Evolutionary conservation across 768 basidiomycete species (phyloP).

Genomic region (Xanthoconium purpureum): DNA sequence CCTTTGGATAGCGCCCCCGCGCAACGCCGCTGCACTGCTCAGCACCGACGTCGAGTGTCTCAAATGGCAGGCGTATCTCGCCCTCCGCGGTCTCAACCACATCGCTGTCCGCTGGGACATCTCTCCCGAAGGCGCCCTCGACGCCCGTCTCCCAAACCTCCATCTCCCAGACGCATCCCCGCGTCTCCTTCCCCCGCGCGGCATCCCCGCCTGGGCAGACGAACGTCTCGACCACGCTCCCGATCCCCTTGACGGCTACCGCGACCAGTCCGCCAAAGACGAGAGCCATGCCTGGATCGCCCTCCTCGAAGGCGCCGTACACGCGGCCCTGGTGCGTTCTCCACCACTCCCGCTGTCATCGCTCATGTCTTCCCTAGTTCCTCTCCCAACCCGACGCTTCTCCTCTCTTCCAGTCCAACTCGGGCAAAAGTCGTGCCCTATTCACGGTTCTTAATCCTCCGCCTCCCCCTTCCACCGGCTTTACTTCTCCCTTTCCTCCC

Average conservation of each 20-base stretch:
- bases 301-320: conserved; percentile 72
- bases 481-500: conserved; percentile 57
- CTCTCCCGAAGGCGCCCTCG: conserved; percentile 64
- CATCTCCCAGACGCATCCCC: conserved; percentile 49
- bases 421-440: conserved; percentile 33
- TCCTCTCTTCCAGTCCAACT: conserved; percentile 38
- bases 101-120: conserved; percentile 68
- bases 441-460: conserved; percentile 59
- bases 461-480: conserved; percentile 67
- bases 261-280: conserved; percentile 52
- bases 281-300: conserved; percentile 84
- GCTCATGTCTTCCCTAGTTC: conserved; percentile 34
- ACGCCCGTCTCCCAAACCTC: conserved; percentile 66
- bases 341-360: not conserved
- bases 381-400: conserved; percentile 49
- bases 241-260: conserved; percentile 64
- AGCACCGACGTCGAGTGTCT: conserved; percentile 82
- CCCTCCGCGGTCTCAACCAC: conserved; percentile 49
- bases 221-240: conserved; percentile 40
- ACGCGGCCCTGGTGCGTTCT: conserved; percentile 65
- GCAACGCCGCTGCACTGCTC: conserved; percentile 36
- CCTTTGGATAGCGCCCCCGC: conserved; percentile 66
- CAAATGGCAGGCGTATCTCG: conserved; percentile 84
- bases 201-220: conserved; percentile 76
- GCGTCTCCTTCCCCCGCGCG: conserved; percentile 59